Base-by-base conservation (phyloP, 73 alveolate genomes). In the Blepharisma stoltei region DNA sequence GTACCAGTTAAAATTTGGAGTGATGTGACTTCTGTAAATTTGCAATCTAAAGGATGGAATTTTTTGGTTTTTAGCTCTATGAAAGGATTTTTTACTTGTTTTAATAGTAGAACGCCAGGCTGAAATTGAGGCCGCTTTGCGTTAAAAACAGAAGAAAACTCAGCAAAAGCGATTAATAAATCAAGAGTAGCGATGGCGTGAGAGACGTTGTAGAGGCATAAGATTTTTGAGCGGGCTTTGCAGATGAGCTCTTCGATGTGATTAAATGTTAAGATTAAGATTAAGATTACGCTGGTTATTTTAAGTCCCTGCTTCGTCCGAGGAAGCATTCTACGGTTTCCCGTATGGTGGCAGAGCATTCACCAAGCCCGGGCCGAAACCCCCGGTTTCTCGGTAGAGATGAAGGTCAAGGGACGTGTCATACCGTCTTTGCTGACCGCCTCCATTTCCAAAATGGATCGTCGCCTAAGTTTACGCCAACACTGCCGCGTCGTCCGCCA, bases 1-100 rank as follows among this genome's bases (percentile, higher is more conserved):
- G 97, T 98, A 11, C 99, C 99, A 25, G 98, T 94, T 68, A 96
- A 32, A 25, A 86, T 18, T n/a, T 53, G 49, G 4, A 45, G 44
- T 9, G 32, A 69, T 9, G 20, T 18, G 37, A 53, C 21, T 4
- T 7, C n/a, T 11, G 55, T 18, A 25, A 69, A 23, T 69, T 23
- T 11, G 38, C 32, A 14, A 37, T 69, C 67, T n/a, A n/a, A n/a
- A 52, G 75, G 38, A 7, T 69, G 21, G 75, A 18, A 11, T 60
- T 60, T 60, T 21, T 60, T 11, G 3, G 18, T 60, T 60, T 60
- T 60, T 4, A 11, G 79, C 79, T 14, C n/a, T 0, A 44, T 11
- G 3, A 69, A 43, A 60, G 73, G 73, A 25, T 60, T 60, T 18
- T 25, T 14, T 25, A n/a, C 45, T 60, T 60, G n/a, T 5, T 20